Base-by-base conservation (phyloP, 108 stramenopile genomes). In the Discostella stelligeroides region DNA sequence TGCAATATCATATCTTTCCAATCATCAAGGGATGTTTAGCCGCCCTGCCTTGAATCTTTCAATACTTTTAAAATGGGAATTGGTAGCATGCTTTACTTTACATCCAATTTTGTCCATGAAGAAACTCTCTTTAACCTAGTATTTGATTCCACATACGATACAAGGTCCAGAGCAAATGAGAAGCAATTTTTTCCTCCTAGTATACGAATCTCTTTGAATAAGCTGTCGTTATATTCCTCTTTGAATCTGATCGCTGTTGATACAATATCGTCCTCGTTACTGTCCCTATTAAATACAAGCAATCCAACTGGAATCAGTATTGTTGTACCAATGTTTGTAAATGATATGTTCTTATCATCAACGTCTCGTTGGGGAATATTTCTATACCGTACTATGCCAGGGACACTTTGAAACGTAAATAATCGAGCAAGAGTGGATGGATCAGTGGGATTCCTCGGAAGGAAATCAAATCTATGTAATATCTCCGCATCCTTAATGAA, bases 101-200 rank as follows among this genome's bases (percentile, higher is more conserved):
- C 34, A 34, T 34, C 34, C 34, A 34, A 34, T 34, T 3, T 34
- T 34, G 34, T 34, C 34, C 3, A 34, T 34, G 5, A 3, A 34
- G 3, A 5, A 34, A 34, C 34, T 34, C 6, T 34, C 34, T 34
- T 34, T 34, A 34, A 34, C 25, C 68, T 63, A 39, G 63, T 42
- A 0, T 18, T 23, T 11, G 42, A 50, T 12, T 76, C 29, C 51
- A 77, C 9, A 14, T 77, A 27, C 13, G 39, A 37, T 10, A 77
- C 23, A 15, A 77, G 11, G 30, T 77, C 76, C 34, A 77, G 34
- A 12, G 76, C 76, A 50, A 70, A 77, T 48, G 76, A 77, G 27
- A 77, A 30, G 51, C 76, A 77, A 60, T 77, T 77, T 43, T 77
- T 77, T 2, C 76, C 76, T 1, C 68, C 63, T 7, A 77, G 42